A percentile compares a stretch with the other conserved stretches of the same genome.
These are phyloP conservation scores for Rhinocladiella mackenziei DNA, from an alignment of 2,329 filamentous ascomycete species.

Conservation along the genomic window DNA sequence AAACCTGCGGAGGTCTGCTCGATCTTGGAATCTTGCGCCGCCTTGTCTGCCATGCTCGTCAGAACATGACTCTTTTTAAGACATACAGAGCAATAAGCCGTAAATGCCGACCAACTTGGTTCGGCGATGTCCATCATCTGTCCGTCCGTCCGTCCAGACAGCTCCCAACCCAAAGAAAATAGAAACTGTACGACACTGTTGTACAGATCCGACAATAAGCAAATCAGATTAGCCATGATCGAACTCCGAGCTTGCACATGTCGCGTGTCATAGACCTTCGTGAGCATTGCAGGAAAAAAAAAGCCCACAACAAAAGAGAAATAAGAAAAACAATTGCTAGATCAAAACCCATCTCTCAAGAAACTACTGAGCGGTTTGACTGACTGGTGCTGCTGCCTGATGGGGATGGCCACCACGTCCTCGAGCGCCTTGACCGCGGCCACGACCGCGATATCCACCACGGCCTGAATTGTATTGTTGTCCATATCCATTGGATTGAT, in stretches of 20 bases:
- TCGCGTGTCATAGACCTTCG: constrained; percentile 28
- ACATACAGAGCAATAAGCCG: constrained; percentile 17
- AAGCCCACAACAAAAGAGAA: constrained; percentile 18
- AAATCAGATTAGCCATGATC: constrained; percentile 20
- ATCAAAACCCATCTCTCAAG: constrained; percentile 4
- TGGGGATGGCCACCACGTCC: constrained; percentile 27
- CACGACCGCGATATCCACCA: constrained; percentile 42
- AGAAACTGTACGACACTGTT: constrained; percentile 23
- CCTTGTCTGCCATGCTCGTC: constrained; percentile 4
- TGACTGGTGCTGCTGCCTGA: constrained; percentile 12
- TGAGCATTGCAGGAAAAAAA: constrained; percentile 19
- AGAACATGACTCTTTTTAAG: constrained; percentile 16
- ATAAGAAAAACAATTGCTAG: constrained; percentile 11
- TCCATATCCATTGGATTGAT: constrained; percentile 23
- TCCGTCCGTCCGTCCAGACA: constrained; percentile 21
- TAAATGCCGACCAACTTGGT: constrained; percentile 2
- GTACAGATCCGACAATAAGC: constrained; percentile 23
- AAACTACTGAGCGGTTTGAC: constrained; percentile 22
- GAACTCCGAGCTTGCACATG: constrained; percentile 29
- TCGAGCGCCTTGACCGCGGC: constrained; percentile 42
- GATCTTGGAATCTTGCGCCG: constrained; percentile 13
- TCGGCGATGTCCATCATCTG: constrained; percentile 3
- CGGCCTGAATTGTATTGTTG: constrained; percentile 33
- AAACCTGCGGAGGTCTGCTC: constrained; percentile 11
- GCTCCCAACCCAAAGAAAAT: constrained; percentile 11